A percentile compares a stretch with the other conserved stretches of the same genome.
Evolutionary conservation across 2,329 filamentous ascomycete species (phyloP).

Genomic region (Pseudogymnoascus sp.): DNA sequence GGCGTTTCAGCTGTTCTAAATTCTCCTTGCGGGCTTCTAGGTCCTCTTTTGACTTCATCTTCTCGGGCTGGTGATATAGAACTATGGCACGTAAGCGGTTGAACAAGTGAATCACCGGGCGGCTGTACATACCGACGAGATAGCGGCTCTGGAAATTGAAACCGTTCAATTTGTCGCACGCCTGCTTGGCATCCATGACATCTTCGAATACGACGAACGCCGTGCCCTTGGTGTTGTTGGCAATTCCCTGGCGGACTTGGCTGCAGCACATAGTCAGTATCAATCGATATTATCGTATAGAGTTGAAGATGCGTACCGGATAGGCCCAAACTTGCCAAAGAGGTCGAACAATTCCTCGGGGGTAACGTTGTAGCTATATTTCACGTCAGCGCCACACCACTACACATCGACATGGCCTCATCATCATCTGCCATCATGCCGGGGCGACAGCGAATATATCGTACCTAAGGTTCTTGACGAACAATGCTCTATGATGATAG

Average conservation of each 20-base stretch:
- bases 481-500: constrained; percentile 70
- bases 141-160: constrained; percentile 99
- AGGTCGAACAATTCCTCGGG: constrained; percentile 97
- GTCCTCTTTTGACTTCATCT: constrained; percentile 88
- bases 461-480: constrained; percentile 99
- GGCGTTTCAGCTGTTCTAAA: constrained; percentile 94
- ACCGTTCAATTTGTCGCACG: constrained; percentile 98
- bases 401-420: constrained; percentile 56
- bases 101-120: too few species aligned
- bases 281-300: constrained; percentile 1
- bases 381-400: constrained; percentile 33
- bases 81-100: constrained; percentile 36
- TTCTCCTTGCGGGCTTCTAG: constrained; percentile 89
- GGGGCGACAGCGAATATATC: constrained; percentile 25
- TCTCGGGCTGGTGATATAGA: constrained; percentile 70
- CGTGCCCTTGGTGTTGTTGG: constrained; percentile 94
- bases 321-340: constrained; percentile 94
- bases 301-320: constrained; percentile 58
- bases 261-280: constrained; percentile 41
- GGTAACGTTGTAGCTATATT: constrained; percentile 87
- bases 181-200: constrained; percentile 96
- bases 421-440: constrained; percentile 51
- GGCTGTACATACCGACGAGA: constrained; percentile 73
- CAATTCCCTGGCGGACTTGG: constrained; percentile 97
- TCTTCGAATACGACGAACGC: constrained; percentile 99